A percentile compares a stretch with the other conserved stretches of the same genome.
Evolutionary conservation across 2,329 filamentous ascomycete genomes (phyloP).

Genomic region (Claviceps arundinis): DNA sequence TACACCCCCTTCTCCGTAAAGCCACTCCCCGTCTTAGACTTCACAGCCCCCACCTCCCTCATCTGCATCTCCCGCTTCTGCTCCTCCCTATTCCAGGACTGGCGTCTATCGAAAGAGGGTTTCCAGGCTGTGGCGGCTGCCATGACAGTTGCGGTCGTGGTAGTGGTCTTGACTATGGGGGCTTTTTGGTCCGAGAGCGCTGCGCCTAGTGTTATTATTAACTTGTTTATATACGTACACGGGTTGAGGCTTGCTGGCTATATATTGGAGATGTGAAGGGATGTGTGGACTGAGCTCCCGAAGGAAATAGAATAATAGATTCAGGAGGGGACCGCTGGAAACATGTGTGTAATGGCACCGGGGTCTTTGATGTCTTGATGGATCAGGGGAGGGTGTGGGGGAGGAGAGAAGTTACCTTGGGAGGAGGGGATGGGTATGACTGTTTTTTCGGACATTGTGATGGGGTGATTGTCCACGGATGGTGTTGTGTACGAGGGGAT

Average conservation of each 20-base stretch:
- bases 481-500: no score
- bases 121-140: conserved; percentile 29
- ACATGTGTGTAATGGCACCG: background rate
- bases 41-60: conserved; percentile 23
- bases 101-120: conserved; percentile 30
- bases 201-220: background rate
- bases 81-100: conserved; percentile 41
- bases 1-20: conserved; percentile 24
- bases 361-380: background rate
- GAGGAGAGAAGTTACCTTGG: no score
- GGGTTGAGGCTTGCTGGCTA: no score
- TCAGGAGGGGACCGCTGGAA: no score
- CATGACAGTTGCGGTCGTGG: conserved; percentile 12
- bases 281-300: no score
- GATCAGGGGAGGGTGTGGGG: no score
- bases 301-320: no score
- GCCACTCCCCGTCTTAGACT: conserved; percentile 21
- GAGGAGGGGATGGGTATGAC: no score
- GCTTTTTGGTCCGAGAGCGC: background rate
- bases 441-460: background rate
- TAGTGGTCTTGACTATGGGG: conserved; percentile 14
- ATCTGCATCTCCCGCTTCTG: conserved; percentile 39
- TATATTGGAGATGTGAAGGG: no score
- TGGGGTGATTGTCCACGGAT: background rate
- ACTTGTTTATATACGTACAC: background rate